phyloP scores from a whole-genome alignment of 73 alveolate species.

The Stentor coeruleus region DNA sequence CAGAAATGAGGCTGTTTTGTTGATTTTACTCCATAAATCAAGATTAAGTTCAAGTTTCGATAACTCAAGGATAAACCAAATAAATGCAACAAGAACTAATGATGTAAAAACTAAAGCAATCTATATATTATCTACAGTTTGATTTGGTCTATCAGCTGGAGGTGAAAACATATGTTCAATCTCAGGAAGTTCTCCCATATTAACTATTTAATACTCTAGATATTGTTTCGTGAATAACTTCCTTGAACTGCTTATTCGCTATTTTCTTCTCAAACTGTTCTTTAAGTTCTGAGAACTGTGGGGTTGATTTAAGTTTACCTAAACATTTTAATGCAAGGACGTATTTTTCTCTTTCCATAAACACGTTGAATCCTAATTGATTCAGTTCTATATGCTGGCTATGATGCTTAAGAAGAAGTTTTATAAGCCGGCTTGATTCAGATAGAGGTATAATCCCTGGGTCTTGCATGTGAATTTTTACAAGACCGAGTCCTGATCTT shows the following conservation, averaged over 20 bases:
- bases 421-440: not conserved
- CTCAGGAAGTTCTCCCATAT: not conserved
- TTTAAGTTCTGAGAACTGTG: not conserved
- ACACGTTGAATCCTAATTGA: no score
- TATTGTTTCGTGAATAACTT: not conserved
- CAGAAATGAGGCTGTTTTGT: not conserved
- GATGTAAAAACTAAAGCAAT: not conserved
- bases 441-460: not conserved
- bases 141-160: not conserved
- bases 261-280: not conserved
- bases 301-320: not conserved
- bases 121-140: not conserved
- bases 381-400: not conserved
- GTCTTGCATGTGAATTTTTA: slow-evolving; percentile 9
- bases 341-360: not conserved
- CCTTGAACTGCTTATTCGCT: not conserved
- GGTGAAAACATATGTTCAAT: not conserved
- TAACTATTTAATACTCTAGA: not conserved
- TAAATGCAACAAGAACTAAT: not conserved
- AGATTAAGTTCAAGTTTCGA: not conserved
- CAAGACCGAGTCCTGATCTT: slow-evolving; percentile 37
- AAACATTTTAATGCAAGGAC: not conserved
- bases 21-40: no score
- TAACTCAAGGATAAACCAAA: not conserved
- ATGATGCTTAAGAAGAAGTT: not conserved